Percentiles rank a stretch among this genome's conserved stretches.
Conservation (phyloP, 225 moss, liverwort and hornwort species). For the Climacium dendroides region DNA sequence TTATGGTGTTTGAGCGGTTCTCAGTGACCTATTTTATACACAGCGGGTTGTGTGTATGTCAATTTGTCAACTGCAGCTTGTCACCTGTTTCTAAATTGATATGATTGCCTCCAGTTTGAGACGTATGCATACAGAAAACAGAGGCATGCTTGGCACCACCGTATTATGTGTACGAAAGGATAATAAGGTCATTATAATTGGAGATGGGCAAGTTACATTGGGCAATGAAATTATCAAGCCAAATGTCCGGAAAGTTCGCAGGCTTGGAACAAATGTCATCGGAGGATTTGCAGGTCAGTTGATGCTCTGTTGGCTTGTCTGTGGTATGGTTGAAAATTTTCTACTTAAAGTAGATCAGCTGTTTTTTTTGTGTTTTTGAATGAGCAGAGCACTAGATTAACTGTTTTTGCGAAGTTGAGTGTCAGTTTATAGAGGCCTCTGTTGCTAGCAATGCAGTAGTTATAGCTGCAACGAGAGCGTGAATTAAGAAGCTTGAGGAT, state of each 20-base stretch:
- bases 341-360: background rate
- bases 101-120: slow-evolving; percentile 10
- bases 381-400: background rate
- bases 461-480: background rate
- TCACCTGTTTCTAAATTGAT: background rate
- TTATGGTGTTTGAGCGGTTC: background rate
- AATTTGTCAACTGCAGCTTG: background rate
- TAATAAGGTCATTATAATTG: slow-evolving; percentile 71
- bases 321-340: background rate
- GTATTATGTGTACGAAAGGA: slow-evolving; percentile 80
- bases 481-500: background rate
- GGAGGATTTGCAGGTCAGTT: slow-evolving; percentile 79
- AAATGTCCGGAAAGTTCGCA: slow-evolving; percentile 84
- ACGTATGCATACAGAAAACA: slow-evolving; percentile 31
- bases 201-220: slow-evolving; percentile 87
- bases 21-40: background rate
- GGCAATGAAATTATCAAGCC: slow-evolving; percentile 90
- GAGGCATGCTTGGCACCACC: slow-evolving; percentile 81
- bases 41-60: background rate
- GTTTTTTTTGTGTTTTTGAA: background rate
- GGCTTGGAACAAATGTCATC: slow-evolving; percentile 79
- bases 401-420: background rate
- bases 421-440: background rate
- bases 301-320: background rate
- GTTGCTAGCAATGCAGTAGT: background rate